Percentiles rank a stretch among this genome's conserved stretches.
Evolutionary conservation across 768 basidiomycete genomes (phyloP).

Genomic region (Termitomyces sp.): DNA sequence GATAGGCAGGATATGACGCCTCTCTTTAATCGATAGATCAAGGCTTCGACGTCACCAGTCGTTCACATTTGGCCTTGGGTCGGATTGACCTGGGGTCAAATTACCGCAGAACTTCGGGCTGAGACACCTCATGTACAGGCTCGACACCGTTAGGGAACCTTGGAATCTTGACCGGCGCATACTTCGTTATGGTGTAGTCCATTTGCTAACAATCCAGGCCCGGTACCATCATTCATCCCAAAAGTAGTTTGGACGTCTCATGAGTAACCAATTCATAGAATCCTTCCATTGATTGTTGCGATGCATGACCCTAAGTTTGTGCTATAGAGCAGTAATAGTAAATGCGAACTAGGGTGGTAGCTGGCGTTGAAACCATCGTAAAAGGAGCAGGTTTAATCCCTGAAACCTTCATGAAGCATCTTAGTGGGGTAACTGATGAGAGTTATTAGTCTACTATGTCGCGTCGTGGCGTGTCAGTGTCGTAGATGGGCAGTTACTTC

Average conservation of each 20-base stretch:
- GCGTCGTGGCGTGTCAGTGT: constrained; percentile 3
- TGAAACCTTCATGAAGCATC: constrained; percentile 4
- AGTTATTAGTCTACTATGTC: constrained; percentile 9
- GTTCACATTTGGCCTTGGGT: no score
- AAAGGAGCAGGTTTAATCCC: neutral
- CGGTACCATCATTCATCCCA: no score
- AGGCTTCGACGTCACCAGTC: neutral
- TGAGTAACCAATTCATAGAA: neutral
- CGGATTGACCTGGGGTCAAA: no score
- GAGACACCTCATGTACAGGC: neutral
- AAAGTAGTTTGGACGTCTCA: neutral
- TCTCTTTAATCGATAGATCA: no score
- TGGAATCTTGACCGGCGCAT: no score
- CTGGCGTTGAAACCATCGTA: constrained; percentile 21
- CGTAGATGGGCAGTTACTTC: constrained; percentile 3
- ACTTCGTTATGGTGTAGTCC: neutral
- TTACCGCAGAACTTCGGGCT: no score
- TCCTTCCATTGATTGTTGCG: neutral
- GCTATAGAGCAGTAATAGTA: neutral
- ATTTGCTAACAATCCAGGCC: neutral
- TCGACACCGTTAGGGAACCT: no score
- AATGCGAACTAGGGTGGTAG: constrained; percentile 3
- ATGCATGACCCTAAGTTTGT: constrained; percentile 5
- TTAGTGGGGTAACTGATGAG: constrained; percentile 16
- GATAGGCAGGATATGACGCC: no score